Base-by-base conservation (phyloP, 257 asterid genomes). In the Solanum etuberosum region DNA sequence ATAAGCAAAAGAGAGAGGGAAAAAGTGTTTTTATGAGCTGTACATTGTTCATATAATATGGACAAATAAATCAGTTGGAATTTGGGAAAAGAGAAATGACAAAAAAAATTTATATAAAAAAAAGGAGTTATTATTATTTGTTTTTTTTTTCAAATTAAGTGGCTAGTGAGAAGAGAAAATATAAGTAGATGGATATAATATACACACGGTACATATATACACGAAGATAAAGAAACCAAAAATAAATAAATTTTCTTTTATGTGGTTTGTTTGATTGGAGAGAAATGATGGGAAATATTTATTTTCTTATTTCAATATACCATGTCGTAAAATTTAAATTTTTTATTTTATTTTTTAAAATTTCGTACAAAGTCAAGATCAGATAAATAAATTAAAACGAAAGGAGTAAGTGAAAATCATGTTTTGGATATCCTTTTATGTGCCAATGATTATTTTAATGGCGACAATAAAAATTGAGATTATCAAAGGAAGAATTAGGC, bases 1-100 rank as follows among this genome's bases (percentile, higher is more conserved):
- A 87, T 86, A 92, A 89, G 91, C 86, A 89, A 87, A 91, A 27
- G 40, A 51, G 92, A 61, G 73, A 59, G 89, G 48, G 89, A 23
- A n/a, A 78, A 43, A 35, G 63, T 27, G 18, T 46, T 25, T 46
- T 46, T n/a, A 80, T 80, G 63, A 78, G 63, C 38, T 78, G 84
- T 78, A 25, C 16, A 78, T 15, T 38, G 12, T 70, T 70, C 40
- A 35, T 10, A 48, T n/a, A 15, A 25, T 15, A 29, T 80, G 65
- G 84, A 27, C 29, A 80, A 29, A 80, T 27, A 18, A 25, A 7
- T 80, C 67, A 29, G 85, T 46, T 80, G 67, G 85, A 80, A 46
- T 46, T 80, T 16, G 6, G 85, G 21, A 76, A 73, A 80, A 29
- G 15, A 80, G 5, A 77, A 77, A 77, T n/a, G 37, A 77, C 57